Base-by-base conservation (phyloP, 768 basidiomycete species). In the Lactifluus piperatus region DNA sequence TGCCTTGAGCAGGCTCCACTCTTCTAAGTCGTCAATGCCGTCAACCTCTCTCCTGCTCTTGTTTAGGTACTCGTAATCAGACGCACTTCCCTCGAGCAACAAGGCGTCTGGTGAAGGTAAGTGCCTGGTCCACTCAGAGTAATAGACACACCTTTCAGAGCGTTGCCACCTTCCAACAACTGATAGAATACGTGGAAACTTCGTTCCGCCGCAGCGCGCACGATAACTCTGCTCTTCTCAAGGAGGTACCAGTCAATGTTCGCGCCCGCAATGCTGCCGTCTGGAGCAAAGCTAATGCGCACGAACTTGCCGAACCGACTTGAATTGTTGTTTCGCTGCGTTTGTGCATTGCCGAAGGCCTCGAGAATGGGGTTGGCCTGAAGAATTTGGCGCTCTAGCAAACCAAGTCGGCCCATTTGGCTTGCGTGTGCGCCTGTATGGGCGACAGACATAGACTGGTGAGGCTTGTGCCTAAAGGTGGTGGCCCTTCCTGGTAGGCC, bases 281-380 rank as follows among this genome's bases (percentile, higher is more conserved):
- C 85, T 0, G 89, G 85, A 1, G 91, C 83, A 72, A 99, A 99
- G 68, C 87, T 88, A 61, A 99, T 98, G 46, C 93, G 80, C 48
- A 99, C 90, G 70, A 99, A 99, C 73, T 99, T 99, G 30, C 94
- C 94, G 70, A 99, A 99, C 39, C 97, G 89, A 79, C 91, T 93
- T 1, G 97, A 98, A 69, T 99, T 99, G 73, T 98, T 97, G 69
- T 99, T 99, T 46, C 94, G 78, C 73, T 97, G 90, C 0, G 97
- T 98, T 71, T 98, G 97, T 5, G 97, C 95, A 70, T 99, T 99
- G 30, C 97, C 97, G 64, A 99, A 98, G 4, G 97, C 91, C 70
- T 99, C 97, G 5, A 99, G 77, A 58, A 99, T 91, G 1, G 97
- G 97, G 68, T 98, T 99, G 39, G 94, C 94, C 71, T 97, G 94